phyloP scores from a whole-genome alignment of 1,284 basidiomycete genomes.

The Microbotryomycetes sp. region DNA sequence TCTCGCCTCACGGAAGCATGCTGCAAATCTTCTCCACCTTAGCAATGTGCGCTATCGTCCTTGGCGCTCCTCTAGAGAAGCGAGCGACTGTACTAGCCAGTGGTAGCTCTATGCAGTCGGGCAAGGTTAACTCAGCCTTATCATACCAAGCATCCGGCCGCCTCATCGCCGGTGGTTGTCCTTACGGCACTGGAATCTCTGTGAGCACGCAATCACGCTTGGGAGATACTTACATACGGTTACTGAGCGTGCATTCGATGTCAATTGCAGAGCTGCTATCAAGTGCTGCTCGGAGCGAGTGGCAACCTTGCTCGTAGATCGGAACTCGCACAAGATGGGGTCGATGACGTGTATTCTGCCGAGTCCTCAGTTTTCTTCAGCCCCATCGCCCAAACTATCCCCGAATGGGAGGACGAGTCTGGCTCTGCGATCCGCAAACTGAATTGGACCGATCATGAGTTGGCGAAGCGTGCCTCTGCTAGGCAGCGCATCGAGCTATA shows the following conservation, averaged over 20 bases:
- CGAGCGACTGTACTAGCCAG: background rate
- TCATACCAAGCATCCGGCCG: background rate
- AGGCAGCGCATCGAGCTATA: background rate
- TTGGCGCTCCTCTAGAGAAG: background rate
- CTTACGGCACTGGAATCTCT: background rate
- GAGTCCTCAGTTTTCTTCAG: background rate
- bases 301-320: constrained; percentile 1
- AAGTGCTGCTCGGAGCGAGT: background rate
- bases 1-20: too few species aligned
- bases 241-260: too few species aligned
- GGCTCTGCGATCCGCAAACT: background rate
- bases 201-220: too few species aligned
- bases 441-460: background rate
- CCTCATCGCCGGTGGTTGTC: background rate
- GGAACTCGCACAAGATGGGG: background rate
- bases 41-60: too few species aligned
- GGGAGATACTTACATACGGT: too few species aligned
- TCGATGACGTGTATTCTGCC: background rate
- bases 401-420: background rate
- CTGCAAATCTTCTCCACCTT: too few species aligned
- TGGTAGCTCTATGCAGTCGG: background rate
- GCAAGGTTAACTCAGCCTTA: background rate
- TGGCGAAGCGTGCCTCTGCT: background rate
- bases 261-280: background rate
- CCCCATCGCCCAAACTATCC: background rate